Conservation (phyloP, 1,284 basidiomycete genomes). For the Puccinia hordei region DNA sequence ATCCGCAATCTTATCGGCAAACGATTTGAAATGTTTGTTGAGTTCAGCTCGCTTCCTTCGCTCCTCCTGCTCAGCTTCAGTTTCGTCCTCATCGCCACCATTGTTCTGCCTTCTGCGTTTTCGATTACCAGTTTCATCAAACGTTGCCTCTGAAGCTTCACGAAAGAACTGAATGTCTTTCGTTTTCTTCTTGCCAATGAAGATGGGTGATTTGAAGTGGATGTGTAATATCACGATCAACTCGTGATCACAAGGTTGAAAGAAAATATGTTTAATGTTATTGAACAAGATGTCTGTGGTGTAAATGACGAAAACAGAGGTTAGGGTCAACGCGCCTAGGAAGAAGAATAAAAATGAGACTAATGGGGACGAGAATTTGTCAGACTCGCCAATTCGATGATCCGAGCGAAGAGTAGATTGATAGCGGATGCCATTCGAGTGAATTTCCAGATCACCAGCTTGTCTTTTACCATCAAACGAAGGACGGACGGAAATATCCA, state of each 20-base stretch:
- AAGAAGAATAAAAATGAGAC: neutral
- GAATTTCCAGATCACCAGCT: slow-evolving; percentile 88
- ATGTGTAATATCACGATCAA: slow-evolving; percentile 91
- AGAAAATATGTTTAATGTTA: slow-evolving; percentile 98
- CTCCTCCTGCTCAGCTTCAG: slow-evolving; percentile 98
- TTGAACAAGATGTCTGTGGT: slow-evolving; percentile 84
- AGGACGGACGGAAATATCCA: slow-evolving; percentile 90
- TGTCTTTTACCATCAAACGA: slow-evolving; percentile 88
- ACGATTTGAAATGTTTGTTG: slow-evolving; percentile 93
- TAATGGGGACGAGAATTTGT: neutral
- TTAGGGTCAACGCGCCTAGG: neutral
- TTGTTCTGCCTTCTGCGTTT: slow-evolving; percentile 89
- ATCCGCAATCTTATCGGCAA: slow-evolving; percentile 89
- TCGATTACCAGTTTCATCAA: slow-evolving; percentile 98
- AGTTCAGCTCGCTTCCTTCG: slow-evolving; percentile 81
- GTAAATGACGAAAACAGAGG: neutral
- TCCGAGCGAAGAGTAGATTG: slow-evolving; percentile 74
- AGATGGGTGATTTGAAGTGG: slow-evolving; percentile 92
- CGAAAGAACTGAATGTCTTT: slow-evolving; percentile 99
- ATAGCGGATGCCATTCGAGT: slow-evolving; percentile 94
- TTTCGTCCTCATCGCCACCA: slow-evolving; percentile 92
- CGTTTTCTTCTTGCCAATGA: slow-evolving; percentile 98
- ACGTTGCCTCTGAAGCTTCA: slow-evolving; percentile 95
- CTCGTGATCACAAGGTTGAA: slow-evolving; percentile 98
- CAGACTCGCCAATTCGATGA: slow-evolving; percentile 69